Percentiles rank a stretch among this genome's conserved stretches.
Evolutionary conservation across 1,284 basidiomycete species (phyloP).

Genomic region (Ganoderma boninense): DNA sequence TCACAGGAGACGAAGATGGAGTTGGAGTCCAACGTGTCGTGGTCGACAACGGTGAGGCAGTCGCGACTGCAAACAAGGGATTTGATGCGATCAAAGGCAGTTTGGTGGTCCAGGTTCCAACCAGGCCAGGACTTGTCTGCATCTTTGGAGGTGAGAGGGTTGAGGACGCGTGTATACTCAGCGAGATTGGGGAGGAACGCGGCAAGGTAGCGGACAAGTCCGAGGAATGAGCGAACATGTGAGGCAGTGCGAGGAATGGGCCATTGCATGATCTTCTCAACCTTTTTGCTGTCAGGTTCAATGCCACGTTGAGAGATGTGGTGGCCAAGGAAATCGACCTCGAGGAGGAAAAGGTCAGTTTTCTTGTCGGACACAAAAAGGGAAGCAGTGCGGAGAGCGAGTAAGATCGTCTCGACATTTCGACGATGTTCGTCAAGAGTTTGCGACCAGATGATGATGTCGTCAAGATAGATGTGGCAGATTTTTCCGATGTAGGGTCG

Average conservation of each 20-base stretch:
- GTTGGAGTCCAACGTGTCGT: conserved; percentile 40
- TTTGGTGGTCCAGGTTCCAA: conserved; percentile 31
- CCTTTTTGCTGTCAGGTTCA: conserved; percentile 37
- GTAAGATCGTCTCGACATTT: conserved; percentile 17
- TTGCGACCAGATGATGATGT: conserved; percentile 15
- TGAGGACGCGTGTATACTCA: conserved; percentile 41
- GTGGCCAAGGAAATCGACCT: conserved; percentile 42
- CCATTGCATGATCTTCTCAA: conserved; percentile 46
- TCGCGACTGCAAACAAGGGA: conserved; percentile 35
- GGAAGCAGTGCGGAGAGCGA: conserved; percentile 38
- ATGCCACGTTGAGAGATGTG: conserved; percentile 19
- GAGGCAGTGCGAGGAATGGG: conserved; percentile 35
- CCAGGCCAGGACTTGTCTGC: background rate
- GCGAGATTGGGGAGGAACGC: conserved; percentile 46
- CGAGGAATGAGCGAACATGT: conserved; percentile 48
- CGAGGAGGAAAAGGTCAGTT: too few relatives aligned
- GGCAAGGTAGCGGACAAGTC: conserved; percentile 46
- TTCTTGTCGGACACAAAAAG: too few relatives aligned
- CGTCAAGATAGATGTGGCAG: too few relatives aligned
- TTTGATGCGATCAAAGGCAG: conserved; percentile 51
- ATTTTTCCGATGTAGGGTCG: too few relatives aligned
- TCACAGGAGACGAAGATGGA: conserved; percentile 39
- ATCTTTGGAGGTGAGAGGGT: background rate
- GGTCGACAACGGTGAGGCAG: conserved; percentile 44
- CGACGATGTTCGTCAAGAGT: background rate